These are phyloP conservation scores for Blastobotrys raffinosifermentans DNA, from an alignment of 1,139 yeast species.

Conservation along the genomic window DNA sequence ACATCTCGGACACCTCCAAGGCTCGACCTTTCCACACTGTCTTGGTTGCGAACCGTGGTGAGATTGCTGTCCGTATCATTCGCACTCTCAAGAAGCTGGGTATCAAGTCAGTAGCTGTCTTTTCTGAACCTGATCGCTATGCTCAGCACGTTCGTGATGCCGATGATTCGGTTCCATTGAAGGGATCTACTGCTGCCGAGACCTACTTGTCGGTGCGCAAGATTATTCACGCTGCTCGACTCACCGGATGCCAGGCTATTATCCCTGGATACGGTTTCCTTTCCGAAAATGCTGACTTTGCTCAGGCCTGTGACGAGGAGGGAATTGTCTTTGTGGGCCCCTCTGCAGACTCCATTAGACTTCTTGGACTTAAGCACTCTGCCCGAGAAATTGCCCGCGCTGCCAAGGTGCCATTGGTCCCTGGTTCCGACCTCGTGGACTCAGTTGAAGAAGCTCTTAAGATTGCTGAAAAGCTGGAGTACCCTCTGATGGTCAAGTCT, in stretches of 20 bases:
- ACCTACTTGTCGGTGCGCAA: slow-evolving; percentile 83
- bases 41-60: slow-evolving; percentile 95
- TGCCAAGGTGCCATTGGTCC: slow-evolving; percentile 91
- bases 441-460: slow-evolving; percentile 65
- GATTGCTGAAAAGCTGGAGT: slow-evolving; percentile 72
- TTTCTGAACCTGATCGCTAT: slow-evolving; percentile 84
- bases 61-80: slow-evolving; percentile 91
- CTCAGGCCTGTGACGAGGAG: slow-evolving; percentile 75
- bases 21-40: slow-evolving; percentile 74
- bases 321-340: slow-evolving; percentile 95
- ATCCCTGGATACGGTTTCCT: slow-evolving; percentile 97
- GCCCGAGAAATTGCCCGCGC: slow-evolving; percentile 87
- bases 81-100: slow-evolving; percentile 76
- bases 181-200: slow-evolving; percentile 82
- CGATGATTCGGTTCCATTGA: slow-evolving; percentile 71
- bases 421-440: slow-evolving; percentile 81
- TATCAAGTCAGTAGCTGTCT: slow-evolving; percentile 77
- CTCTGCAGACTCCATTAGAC: slow-evolving; percentile 84
- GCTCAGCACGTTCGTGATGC: slow-evolving; percentile 81
- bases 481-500: slow-evolving; percentile 93
- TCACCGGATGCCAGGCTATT: slow-evolving; percentile 81
- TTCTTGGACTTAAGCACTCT: slow-evolving; percentile 88
- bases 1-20: slow-evolving; percentile 40
- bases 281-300: slow-evolving; percentile 93
- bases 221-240: slow-evolving; percentile 77